Conservation (phyloP, 495 filamentous ascomycete species). For the Daldinia decipiens region DNA sequence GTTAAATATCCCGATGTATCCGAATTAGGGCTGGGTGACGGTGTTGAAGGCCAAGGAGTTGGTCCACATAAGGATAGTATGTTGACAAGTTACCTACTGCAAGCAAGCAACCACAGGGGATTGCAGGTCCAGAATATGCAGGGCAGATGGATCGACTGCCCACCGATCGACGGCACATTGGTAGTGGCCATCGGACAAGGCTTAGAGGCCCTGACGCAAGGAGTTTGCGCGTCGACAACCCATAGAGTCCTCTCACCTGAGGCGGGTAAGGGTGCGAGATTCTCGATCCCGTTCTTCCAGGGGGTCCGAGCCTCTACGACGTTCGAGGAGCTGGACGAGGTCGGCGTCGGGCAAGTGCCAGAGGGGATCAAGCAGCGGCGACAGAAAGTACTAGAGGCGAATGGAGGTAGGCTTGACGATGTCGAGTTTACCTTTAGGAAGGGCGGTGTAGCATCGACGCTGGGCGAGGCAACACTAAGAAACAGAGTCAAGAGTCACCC, state of each 20-base stretch:
- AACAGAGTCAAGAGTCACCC: constrained; percentile 92
- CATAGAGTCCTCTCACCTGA: constrained; percentile 79
- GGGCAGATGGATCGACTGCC: constrained; percentile 83
- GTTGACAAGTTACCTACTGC: constrained; percentile 86
- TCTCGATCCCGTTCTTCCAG: constrained; percentile 91
- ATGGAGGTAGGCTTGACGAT: constrained; percentile 69
- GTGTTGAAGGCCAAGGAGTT: constrained; percentile 72
- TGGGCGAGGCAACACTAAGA: constrained; percentile 84
- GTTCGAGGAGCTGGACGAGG: constrained; percentile 72
- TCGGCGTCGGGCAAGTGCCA: constrained; percentile 73
- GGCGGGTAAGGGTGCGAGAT: constrained; percentile 75
- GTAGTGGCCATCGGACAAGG: constrained; percentile 96
- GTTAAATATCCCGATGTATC: constrained; percentile 83
- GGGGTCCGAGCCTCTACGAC: constrained; percentile 83
- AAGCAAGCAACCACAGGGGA: constrained; percentile 80
- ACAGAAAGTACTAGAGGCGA: constrained; percentile 59
- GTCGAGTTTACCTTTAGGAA: constrained; percentile 82
- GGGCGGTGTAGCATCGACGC: constrained; percentile 67
- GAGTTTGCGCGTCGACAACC: constrained; percentile 86
- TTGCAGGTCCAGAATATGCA: constrained; percentile 89
- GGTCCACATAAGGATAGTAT: constrained; percentile 96
- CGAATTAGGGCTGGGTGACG: constrained; percentile 53
- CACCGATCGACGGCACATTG: constrained; percentile 69
- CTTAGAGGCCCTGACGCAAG: constrained; percentile 87
- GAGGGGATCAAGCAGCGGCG: constrained; percentile 68